Conservation (phyloP, 306 rosid genomes). For the Pyrus communis region DNA sequence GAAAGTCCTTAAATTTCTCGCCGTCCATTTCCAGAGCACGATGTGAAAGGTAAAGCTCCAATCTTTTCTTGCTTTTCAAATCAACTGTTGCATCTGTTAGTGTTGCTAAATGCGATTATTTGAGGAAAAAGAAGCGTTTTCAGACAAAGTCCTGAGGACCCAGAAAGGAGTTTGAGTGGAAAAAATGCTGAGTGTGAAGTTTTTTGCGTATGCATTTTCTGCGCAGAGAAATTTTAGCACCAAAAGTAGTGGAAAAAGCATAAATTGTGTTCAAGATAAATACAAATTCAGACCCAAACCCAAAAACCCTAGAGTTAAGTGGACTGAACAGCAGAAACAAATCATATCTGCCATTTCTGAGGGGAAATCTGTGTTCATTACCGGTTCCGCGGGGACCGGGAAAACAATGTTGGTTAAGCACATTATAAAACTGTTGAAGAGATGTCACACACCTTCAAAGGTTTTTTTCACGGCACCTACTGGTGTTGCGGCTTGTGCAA, state of each 20-base stretch:
- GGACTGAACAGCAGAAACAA: slow-evolving; percentile 43
- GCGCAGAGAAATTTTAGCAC: slow-evolving; percentile 25
- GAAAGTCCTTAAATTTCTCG: background rate
- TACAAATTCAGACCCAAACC: background rate
- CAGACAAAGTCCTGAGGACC: background rate
- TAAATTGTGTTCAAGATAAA: background rate
- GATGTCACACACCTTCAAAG: slow-evolving; percentile 19
- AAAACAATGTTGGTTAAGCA: slow-evolving; percentile 33
- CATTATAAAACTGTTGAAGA: slow-evolving; percentile 22
- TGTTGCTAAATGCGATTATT: too few relatives aligned
- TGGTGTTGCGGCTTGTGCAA: slow-evolving; percentile 49
- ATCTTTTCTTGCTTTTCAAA: background rate
- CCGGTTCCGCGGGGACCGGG: slow-evolving; percentile 56
- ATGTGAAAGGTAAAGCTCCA: background rate
- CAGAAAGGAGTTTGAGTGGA: background rate
- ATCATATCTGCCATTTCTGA: slow-evolving; percentile 25
- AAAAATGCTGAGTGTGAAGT: slow-evolving; percentile 2
- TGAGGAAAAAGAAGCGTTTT: background rate
- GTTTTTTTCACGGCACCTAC: slow-evolving; percentile 48
- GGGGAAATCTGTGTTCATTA: slow-evolving; percentile 40
- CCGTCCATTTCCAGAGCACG: background rate
- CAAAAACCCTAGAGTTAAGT: slow-evolving; percentile 10
- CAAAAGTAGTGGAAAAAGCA: background rate
- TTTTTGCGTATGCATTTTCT: slow-evolving; percentile 6
- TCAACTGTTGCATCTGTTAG: background rate